These are phyloP conservation scores for Yamadazyma sp. DNA, from an alignment of 805 yeast species.

Conservation along the genomic window DNA sequence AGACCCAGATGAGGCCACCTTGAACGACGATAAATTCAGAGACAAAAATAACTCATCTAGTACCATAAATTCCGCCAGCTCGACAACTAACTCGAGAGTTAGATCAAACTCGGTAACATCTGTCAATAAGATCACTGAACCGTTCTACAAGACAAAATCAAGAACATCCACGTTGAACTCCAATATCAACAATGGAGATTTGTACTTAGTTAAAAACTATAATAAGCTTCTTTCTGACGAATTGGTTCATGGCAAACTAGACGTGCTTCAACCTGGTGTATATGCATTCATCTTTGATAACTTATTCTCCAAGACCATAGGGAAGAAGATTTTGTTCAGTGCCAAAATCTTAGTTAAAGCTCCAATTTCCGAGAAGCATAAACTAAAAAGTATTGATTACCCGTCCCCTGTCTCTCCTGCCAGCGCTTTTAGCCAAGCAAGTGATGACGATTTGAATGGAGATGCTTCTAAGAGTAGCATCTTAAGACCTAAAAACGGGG, in stretches of 20 bases:
- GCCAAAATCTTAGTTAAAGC: slow-evolving; percentile 9
- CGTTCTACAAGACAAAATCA: slow-evolving; percentile 33
- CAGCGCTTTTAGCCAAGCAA: background rate
- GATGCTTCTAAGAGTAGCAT: slow-evolving; percentile 14
- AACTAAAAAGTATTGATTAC: slow-evolving; percentile 1
- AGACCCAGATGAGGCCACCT: slow-evolving; percentile 15
- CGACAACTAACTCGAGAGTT: slow-evolving; percentile 13
- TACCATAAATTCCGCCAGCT: slow-evolving; percentile 13
- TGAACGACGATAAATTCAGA: slow-evolving; percentile 4
- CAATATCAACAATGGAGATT: slow-evolving; percentile 40
- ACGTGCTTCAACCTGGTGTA: slow-evolving; percentile 63
- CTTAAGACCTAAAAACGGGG: slow-evolving; percentile 56
- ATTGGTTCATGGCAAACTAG: slow-evolving; percentile 58
- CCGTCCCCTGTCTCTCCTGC: slow-evolving; percentile 11
- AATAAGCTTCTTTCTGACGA: slow-evolving; percentile 54
- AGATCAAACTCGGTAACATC: slow-evolving; percentile 33
- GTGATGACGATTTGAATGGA: slow-evolving; percentile 3
- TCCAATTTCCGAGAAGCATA: background rate
- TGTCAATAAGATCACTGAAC: slow-evolving; percentile 35
- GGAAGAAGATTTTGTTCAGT: slow-evolving; percentile 76
- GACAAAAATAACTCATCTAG: slow-evolving; percentile 13
- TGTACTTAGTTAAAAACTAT: slow-evolving; percentile 58
- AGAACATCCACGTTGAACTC: slow-evolving; percentile 39
- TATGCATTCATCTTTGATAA: slow-evolving; percentile 91
- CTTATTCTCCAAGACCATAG: slow-evolving; percentile 80